Conservation (phyloP, 139 green algal species). For the Volvox reticuliferus region DNA sequence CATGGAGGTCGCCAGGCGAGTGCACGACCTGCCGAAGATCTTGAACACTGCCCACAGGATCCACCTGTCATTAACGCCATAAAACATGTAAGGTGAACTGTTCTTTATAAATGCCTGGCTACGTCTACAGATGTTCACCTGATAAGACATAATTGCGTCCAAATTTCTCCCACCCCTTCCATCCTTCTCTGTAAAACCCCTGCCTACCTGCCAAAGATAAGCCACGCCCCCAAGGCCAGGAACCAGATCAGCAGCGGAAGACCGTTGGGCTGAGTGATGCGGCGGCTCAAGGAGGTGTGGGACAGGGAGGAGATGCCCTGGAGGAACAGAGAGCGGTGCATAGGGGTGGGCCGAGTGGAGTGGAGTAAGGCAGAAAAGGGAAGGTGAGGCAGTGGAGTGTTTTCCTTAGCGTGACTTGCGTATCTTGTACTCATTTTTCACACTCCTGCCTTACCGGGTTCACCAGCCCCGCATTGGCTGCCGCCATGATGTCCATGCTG, state of each 20-base stretch:
- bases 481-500: not conserved
- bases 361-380: not conserved
- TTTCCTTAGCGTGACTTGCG: no score
- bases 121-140: no score
- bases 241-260: constrained; percentile 60
- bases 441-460: not conserved
- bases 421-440: no score
- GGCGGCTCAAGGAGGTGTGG: not conserved
- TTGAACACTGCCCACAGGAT: constrained; percentile 23
- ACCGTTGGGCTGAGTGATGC: constrained; percentile 67
- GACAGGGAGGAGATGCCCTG: constrained; percentile 35
- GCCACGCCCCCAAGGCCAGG: constrained; percentile 44
- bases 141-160: no score
- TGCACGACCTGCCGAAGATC: constrained; percentile 15
- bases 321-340: not conserved
- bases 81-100: no score
- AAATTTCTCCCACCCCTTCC: not conserved
- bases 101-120: no score
- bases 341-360: no score
- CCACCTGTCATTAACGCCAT: constrained; percentile 11
- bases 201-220: constrained; percentile 56
- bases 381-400: no score
- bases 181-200: no score
- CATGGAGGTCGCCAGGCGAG: not conserved
- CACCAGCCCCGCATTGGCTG: not conserved